Base-by-base conservation (phyloP, 495 filamentous ascomycete species). In the Immersiella caudata region DNA sequence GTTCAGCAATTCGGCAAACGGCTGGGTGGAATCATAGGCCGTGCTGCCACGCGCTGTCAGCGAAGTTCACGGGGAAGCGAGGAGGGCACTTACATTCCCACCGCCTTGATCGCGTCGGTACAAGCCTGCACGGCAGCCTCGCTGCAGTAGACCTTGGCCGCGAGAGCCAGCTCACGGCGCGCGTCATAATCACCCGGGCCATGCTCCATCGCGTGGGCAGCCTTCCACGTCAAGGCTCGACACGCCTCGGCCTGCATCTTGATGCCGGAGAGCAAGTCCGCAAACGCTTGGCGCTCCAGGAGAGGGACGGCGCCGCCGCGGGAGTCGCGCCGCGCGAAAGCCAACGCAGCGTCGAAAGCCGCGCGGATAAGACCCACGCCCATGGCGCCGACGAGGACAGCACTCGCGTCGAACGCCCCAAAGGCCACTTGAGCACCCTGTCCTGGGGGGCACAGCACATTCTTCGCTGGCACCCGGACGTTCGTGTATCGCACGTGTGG, bases 221-320 rank as follows among this genome's bases (percentile, higher is more conserved):
- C 84, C 71, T 86, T 87, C 83, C 84, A 86, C 0, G 80, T 83
- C 65, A 87, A 52, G 11, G 77, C 70, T 56, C 85, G 75, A 16
- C 78, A 76, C 0, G 85, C 81, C 63, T 87, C 85, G 6, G 79
- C 76, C 68, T 78, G 75, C 76, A 85, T 86, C 75, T 87, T 87
- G 64, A 86, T 77, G 22, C 79, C 78, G 21, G 80, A 82, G 57
- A 87, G 62, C 58, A 84, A 65, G 70, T 86, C 84, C 12, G 83
- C 80, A 18, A 85, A 79, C 18, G 79, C 78, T 69, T 86, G 85
- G 12, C 81, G 73, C 58, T 79, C 73, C 20, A 86, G 67, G 35
- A 87, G 64, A n/a, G 77, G 74, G 33, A 76, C 70, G 4, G 71
- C 77, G 9, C 83, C 84, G 36, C 76, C 70, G 18, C 83, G 70